A percentile compares a stretch with the other conserved stretches of the same genome.
Conservation (phyloP, 1,139 yeast species). For the Saccharomyces hybrid region DNA sequence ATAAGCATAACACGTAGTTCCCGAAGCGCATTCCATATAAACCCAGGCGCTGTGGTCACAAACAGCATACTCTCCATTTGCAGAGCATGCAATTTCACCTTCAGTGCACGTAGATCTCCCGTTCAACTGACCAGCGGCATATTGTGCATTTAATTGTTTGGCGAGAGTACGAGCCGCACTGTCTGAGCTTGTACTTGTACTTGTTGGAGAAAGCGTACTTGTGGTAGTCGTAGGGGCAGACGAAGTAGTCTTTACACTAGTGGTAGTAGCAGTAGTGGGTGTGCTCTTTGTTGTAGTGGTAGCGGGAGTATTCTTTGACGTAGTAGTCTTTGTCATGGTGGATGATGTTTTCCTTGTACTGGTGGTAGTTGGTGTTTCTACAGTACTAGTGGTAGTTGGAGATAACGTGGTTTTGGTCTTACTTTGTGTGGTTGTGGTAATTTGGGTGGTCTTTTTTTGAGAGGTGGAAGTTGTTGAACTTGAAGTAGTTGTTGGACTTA, state of each 20-base stretch:
- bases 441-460: slow-evolving; percentile 1
- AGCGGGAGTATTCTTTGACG: not conserved
- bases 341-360: not conserved
- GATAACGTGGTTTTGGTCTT: not conserved
- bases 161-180: slow-evolving; percentile 36
- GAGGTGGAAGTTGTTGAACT: slow-evolving; percentile 3
- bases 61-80: slow-evolving; percentile 43
- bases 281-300: not conserved
- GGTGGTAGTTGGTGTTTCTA: not conserved
- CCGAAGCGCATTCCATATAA: slow-evolving; percentile 45
- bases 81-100: slow-evolving; percentile 44
- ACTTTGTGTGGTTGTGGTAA: slow-evolving; percentile 2
- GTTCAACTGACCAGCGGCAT: slow-evolving; percentile 27
- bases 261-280: not conserved
- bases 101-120: slow-evolving; percentile 36
- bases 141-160: slow-evolving; percentile 35
- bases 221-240: slow-evolving; percentile 5
- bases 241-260: not conserved
- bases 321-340: not conserved
- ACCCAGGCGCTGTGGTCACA: slow-evolving; percentile 54
- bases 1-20: slow-evolving; percentile 52
- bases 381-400: not conserved
- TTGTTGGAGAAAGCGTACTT: slow-evolving; percentile 12
- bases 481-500: not conserved
- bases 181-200: slow-evolving; percentile 11